Evolutionary conservation across 163 green algal genomes (phyloP).

Genomic region (Smithsoniella earleae): DNA sequence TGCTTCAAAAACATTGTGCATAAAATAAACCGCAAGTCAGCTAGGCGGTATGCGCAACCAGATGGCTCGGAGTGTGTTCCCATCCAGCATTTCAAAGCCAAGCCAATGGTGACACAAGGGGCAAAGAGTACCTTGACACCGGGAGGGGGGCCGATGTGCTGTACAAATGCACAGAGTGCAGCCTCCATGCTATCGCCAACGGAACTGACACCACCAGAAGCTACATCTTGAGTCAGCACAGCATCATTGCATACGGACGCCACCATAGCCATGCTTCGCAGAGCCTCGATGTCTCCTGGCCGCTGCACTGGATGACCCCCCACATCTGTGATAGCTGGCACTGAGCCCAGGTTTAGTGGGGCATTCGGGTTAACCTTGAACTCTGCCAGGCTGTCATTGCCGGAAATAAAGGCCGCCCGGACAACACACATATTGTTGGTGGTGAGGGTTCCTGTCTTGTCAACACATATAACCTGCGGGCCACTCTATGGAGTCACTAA

Average conservation of each 20-base stretch:
- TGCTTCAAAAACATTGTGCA: too few relatives aligned
- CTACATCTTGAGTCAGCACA: neutral
- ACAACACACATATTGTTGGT: conserved; percentile 68
- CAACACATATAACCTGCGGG: conserved; percentile 45
- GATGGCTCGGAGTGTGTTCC: too few relatives aligned
- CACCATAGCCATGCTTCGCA: neutral
- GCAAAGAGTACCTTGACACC: too few relatives aligned
- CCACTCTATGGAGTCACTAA: neutral
- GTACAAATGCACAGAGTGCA: conserved; percentile 65
- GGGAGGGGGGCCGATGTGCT: conserved; percentile 72
- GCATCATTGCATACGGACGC: conserved; percentile 4
- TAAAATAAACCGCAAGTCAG: too few relatives aligned
- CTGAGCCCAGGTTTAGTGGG: neutral
- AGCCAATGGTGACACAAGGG: too few relatives aligned
- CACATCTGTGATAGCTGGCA: neutral
- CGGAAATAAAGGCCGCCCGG: neutral
- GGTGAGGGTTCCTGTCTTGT: conserved; percentile 83
- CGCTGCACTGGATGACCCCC: neutral
- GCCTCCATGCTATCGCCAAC: conserved; percentile 78
- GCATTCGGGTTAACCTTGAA: conserved; percentile 30
- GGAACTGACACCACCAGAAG: neutral
- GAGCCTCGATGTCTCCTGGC: neutral
- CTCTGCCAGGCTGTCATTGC: neutral
- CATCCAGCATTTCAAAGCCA: too few relatives aligned
- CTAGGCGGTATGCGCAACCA: too few relatives aligned